phyloP scores from a whole-genome alignment of 148 eudicot genomes.

The Cornus kousa region DNA sequence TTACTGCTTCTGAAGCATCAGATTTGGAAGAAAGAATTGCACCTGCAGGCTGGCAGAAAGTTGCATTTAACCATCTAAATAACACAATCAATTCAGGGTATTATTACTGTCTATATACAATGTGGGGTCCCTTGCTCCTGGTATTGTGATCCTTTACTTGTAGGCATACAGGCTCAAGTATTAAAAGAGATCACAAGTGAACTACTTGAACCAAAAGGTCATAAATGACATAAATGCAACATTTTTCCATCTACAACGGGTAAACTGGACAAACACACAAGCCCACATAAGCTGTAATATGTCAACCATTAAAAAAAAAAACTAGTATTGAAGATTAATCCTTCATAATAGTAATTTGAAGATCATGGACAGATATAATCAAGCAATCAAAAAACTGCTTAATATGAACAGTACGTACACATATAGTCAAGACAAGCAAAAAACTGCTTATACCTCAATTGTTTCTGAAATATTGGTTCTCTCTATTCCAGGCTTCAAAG shows the following conservation, averaged over 20 bases:
- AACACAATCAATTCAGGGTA: background rate
- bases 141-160: background rate
- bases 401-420: too few relatives aligned
- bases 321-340: too few relatives aligned
- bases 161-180: background rate
- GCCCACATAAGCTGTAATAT: background rate
- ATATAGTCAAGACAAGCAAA: background rate
- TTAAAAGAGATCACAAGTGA: background rate
- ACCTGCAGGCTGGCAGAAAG: slow-evolving; percentile 19
- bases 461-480: slow-evolving; percentile 1
- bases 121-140: background rate
- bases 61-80: slow-evolving; percentile 9
- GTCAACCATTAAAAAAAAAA: background rate
- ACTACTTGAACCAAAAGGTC: background rate
- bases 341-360: too few relatives aligned
- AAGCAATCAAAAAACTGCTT: too few relatives aligned
- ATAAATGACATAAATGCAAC: background rate
- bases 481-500: background rate
- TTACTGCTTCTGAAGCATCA: background rate
- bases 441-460: slow-evolving; percentile 6
- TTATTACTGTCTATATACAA: background rate
- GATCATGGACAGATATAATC: too few relatives aligned
- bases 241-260: too few relatives aligned
- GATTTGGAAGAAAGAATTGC: background rate
- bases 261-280: background rate